These are phyloP conservation scores for Moricandia arvensis DNA, from an alignment of 345 rosid species.

Conservation along the genomic window DNA sequence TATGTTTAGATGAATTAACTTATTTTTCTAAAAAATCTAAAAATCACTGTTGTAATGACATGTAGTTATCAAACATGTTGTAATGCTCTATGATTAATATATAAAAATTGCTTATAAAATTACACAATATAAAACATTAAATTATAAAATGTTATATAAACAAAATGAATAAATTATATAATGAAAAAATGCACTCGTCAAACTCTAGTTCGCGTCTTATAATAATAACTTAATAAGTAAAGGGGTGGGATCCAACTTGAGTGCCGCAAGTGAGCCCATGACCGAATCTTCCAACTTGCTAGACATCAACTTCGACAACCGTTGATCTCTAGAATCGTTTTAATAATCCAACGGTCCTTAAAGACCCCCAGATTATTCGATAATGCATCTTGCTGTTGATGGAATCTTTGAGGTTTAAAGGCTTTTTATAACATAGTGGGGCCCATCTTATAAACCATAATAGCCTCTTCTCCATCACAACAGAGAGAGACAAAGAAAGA, in stretches of 20 bases:
- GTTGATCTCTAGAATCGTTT: neutral
- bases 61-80: too few species aligned
- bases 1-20: too few species aligned
- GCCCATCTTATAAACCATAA: constrained; percentile 21
- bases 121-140: too few species aligned
- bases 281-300: constrained; percentile 34
- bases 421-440: neutral
- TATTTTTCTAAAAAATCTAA: too few species aligned
- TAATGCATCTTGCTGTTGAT: constrained; percentile 3
- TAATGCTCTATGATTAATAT: too few species aligned
- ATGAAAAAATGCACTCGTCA: too few species aligned
- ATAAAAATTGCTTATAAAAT: too few species aligned
- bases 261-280: neutral
- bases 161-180: too few species aligned
- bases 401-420: constrained; percentile 13
- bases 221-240: neutral
- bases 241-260: constrained; percentile 12
- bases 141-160: too few species aligned
- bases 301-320: constrained; percentile 18
- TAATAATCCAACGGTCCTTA: constrained; percentile 19
- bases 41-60: too few species aligned
- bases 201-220: too few species aligned
- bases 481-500: neutral
- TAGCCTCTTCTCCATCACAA: constrained; percentile 3
- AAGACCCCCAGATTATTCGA: neutral